Conservation (phyloP, 805 yeast genomes). For the Myxozyma kluyveri region DNA sequence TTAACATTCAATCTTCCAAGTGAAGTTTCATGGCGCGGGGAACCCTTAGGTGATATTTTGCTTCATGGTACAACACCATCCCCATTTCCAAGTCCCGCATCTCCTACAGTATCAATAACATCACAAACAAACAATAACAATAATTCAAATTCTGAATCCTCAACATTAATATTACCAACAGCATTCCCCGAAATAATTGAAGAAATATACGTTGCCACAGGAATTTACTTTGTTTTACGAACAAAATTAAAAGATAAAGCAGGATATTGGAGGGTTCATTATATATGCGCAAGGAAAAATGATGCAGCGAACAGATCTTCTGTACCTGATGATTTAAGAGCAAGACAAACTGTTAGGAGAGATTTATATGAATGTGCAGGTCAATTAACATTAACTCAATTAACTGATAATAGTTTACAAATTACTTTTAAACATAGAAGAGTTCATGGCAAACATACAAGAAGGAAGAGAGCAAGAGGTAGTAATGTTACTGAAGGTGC, state of each 20-base stretch:
- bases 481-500: background rate
- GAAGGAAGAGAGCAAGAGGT: background rate
- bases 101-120: background rate
- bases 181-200: background rate
- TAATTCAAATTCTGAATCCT: background rate
- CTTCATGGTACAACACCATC: background rate
- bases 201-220: conserved; percentile 1
- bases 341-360: background rate
- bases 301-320: background rate
- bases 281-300: conserved; percentile 1
- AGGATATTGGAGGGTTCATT: background rate
- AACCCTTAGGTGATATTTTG: background rate
- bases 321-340: background rate
- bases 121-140: too few species aligned
- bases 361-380: conserved; percentile 2
- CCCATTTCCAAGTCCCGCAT: too few species aligned
- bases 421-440: background rate
- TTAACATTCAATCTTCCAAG: background rate
- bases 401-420: background rate
- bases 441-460: background rate
- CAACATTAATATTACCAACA: background rate
- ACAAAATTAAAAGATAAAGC: background rate
- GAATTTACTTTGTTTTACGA: conserved; percentile 1
- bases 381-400: background rate
- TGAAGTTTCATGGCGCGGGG: background rate